Evolutionary conservation across 805 yeast genomes (phyloP), one percentile per base, ranked within the genome.

Genomic region (Suhomyces tanzawaensis): DNA sequence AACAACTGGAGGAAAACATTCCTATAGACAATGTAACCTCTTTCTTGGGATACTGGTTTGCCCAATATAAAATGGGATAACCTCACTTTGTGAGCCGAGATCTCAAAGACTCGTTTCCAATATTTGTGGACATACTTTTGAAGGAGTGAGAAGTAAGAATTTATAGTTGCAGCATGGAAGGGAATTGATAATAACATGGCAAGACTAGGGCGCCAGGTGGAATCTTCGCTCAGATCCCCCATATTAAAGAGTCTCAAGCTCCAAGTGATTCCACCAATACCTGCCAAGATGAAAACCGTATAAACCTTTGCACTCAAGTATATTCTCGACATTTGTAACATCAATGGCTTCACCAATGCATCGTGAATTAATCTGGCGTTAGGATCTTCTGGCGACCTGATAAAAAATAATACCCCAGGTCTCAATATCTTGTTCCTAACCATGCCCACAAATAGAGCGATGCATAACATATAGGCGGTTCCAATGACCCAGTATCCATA

Each of bases 371-470:
- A 76, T 47, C 91, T 79, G 32, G 88, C 81, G 49, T 86, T 84
- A 27, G 95, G 96, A 56, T 93, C 97, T 50, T 89, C 96, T 4
- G 96, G 96, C 16, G 95, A 88, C 50, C 96, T 76, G 43, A 93
- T 85, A 64, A 93, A 93, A 58, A 80, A 93, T 32, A 93, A 68
- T 7, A 87, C 96, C 9, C 99, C 99, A 0, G 85, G 82, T 39
- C 99, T 75, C 41, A 91, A 71, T 27, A 88, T 79, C 42, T 69
- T 63, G 31, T 74, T 66, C 44, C 99, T 72, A 15, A 82, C 74
- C 89, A 89, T 82, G 14, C 95, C 85, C 21, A 91, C 89, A 61
- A 79, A 91, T 34, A 84, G 65, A 1, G 97, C 95, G 64, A 93
- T 81, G 51, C 79, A 69, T 45, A 82, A 81, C 98, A 93, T 90